Conservation (phyloP, 2,329 filamentous ascomycete species). For the Coniochaeta sp. region DNA sequence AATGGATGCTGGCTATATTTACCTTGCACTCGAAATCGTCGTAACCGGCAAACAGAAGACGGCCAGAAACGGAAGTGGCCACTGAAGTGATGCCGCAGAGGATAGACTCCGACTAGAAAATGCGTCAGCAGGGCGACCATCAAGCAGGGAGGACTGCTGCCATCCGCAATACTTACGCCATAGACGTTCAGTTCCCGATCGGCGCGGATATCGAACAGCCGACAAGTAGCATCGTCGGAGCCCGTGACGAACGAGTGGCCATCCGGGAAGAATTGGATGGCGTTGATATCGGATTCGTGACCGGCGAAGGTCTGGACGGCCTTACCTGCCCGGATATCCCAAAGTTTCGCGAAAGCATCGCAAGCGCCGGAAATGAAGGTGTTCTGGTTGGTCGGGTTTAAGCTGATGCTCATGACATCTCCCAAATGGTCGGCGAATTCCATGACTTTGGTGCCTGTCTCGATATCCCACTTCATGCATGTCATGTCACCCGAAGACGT, state of each 20-base stretch:
- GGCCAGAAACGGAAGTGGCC: conserved; percentile 92
- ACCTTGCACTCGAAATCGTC: conserved; percentile 99
- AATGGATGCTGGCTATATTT: conserved; percentile 24
- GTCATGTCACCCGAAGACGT: conserved; percentile 99
- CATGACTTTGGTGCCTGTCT: conserved; percentile 93
- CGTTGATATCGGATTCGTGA: conserved; percentile 98
- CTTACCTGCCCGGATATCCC: conserved; percentile 97
- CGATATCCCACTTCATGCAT: conserved; percentile 99
- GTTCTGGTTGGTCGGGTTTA: conserved; percentile 98
- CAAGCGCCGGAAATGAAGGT: conserved; percentile 99
- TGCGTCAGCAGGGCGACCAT: neutral
- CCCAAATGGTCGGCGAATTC: conserved; percentile 98
- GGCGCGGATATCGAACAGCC: conserved; percentile 94
- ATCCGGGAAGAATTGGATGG: conserved; percentile 98
- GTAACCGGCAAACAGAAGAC: conserved; percentile 92
- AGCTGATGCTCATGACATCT: conserved; percentile 99
- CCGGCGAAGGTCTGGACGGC: conserved; percentile 98
- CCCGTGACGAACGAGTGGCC: conserved; percentile 97
- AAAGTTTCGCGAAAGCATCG: conserved; percentile 96
- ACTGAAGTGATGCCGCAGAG: conserved; percentile 98
- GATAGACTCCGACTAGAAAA: conserved; percentile 79
- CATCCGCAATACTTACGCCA: conserved; percentile 41
- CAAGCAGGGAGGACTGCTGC: conserved; percentile 4
- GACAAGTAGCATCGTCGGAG: conserved; percentile 94
- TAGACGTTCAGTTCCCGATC: conserved; percentile 72